These are phyloP conservation scores for Viola odorata DNA, from an alignment of 345 rosid genomes.

Conservation along the genomic window DNA sequence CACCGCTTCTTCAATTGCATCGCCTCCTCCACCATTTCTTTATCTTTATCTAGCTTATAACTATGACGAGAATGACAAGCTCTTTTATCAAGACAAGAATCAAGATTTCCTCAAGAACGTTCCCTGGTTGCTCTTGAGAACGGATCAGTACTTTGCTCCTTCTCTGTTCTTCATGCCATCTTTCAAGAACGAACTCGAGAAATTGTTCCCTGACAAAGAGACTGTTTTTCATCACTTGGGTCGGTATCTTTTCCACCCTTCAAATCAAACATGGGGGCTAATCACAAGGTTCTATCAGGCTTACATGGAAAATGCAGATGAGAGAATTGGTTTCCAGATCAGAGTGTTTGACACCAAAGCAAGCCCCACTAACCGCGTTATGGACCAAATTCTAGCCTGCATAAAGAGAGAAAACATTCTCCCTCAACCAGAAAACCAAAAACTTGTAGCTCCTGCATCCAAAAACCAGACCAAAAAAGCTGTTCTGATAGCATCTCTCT, in stretches of 20 bases:
- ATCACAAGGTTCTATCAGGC: background rate
- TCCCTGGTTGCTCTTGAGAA: constrained; percentile 18
- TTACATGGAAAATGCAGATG: constrained; percentile 10
- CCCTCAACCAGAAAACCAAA: background rate
- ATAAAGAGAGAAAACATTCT: constrained; percentile 2
- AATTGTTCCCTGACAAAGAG: constrained; percentile 16
- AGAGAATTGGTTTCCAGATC: constrained; percentile 17
- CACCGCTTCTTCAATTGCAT: background rate
- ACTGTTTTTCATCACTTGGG: constrained; percentile 17
- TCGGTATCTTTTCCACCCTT: constrained; percentile 21
- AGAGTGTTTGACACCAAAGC: constrained; percentile 9
- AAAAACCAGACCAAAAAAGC: constrained; percentile 11
- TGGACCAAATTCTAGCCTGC: constrained; percentile 17
- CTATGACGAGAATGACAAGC: constrained; percentile 5
- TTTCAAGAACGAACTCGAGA: constrained; percentile 12
- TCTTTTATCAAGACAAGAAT: constrained; percentile 13
- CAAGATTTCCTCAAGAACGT: constrained; percentile 9
- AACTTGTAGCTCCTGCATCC: background rate
- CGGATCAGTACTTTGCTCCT: constrained; percentile 19
- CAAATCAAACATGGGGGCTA: constrained; percentile 12
- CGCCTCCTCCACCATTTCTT: background rate
- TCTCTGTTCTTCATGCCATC: constrained; percentile 17
- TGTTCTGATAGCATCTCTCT: constrained; percentile 5
- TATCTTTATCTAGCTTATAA: background rate
- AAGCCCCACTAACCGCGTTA: background rate